Evolutionary conservation across 2,329 filamentous ascomycete genomes (phyloP).

Genomic region (Alternaria sp.): DNA sequence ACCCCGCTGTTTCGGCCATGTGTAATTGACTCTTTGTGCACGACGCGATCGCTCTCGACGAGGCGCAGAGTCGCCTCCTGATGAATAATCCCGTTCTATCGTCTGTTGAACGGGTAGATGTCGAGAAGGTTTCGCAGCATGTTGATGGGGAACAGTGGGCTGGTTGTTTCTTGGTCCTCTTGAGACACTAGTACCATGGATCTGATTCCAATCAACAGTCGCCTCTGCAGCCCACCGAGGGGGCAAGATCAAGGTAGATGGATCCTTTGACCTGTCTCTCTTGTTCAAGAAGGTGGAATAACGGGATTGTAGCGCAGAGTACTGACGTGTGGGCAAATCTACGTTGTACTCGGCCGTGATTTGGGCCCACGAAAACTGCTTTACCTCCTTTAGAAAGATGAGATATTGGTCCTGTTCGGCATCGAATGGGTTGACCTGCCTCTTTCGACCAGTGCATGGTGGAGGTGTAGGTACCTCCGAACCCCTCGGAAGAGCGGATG

Average conservation of each 20-base stretch:
- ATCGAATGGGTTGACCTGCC: slow-evolving; percentile 16
- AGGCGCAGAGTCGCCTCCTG: slow-evolving; percentile 26
- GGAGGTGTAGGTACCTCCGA: not conserved
- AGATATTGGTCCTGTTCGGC: slow-evolving; percentile 45
- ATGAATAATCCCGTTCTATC: slow-evolving; percentile 29
- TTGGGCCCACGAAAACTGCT: slow-evolving; percentile 47
- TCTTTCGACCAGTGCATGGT: not conserved
- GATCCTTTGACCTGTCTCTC: slow-evolving; percentile 37
- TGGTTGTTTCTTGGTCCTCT: not conserved
- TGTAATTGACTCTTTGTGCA: slow-evolving; percentile 40
- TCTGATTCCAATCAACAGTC: slow-evolving; percentile 30
- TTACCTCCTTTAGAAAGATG: slow-evolving; percentile 54
- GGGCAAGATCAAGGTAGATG: slow-evolving; percentile 31
- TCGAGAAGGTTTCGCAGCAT: not conserved
- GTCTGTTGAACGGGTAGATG: slow-evolving; percentile 6
- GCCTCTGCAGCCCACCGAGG: slow-evolving; percentile 38
- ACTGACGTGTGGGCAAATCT: slow-evolving; percentile 46
- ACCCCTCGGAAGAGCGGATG: not conserved
- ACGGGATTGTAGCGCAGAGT: slow-evolving; percentile 32
- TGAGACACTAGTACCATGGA: slow-evolving; percentile 21
- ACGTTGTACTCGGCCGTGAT: slow-evolving; percentile 41
- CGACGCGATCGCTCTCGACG: slow-evolving; percentile 32
- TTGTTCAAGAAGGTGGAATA: slow-evolving; percentile 42
- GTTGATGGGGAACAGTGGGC: not conserved
- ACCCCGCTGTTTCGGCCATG: slow-evolving; percentile 30